Percentiles rank a stretch among this genome's conserved stretches.
Conservation (phyloP, 225 moss, liverwort and hornwort genomes). For the Pleurozium schreberi region DNA sequence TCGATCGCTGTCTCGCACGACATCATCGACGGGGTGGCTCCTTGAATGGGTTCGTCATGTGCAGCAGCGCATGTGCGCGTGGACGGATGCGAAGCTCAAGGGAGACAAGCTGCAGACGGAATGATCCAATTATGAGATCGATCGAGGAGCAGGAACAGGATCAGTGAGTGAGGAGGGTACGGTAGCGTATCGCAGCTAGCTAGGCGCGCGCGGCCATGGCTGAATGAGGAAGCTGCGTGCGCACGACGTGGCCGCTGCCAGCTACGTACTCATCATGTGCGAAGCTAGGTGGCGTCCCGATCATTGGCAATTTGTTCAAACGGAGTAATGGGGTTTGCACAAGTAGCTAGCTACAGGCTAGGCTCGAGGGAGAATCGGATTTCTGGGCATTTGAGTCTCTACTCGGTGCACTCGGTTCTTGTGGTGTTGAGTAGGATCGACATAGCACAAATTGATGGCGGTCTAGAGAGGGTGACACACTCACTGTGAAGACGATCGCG, state of each 20-base stretch:
- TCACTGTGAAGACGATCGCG: not conserved
- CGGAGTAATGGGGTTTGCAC: not conserved
- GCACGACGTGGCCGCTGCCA: not conserved
- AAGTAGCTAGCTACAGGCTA: not conserved
- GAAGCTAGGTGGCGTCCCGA: not conserved
- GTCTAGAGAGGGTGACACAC: not conserved
- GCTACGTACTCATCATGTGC: not conserved
- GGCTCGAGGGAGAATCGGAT: not conserved
- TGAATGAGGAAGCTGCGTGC: not conserved
- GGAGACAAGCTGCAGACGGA: not conserved
- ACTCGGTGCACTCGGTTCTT: not conserved
- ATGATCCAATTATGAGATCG: not conserved
- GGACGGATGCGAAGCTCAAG: not conserved
- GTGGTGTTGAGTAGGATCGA: not conserved
- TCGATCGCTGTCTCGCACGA: not conserved
- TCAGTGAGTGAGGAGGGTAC: not conserved
- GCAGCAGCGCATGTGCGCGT: constrained; percentile 4
- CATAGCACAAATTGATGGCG: not conserved
- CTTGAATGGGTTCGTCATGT: not conserved
- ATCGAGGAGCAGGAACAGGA: not conserved
- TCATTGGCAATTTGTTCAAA: not conserved
- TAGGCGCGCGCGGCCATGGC: not conserved
- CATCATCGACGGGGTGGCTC: not conserved
- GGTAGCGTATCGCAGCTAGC: not conserved
- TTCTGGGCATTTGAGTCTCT: not conserved